Percentiles rank a stretch among this genome's conserved stretches.
These are phyloP conservation scores for Pulveroboletus ravenelii DNA, from an alignment of 768 basidiomycete genomes.

Conservation along the genomic window DNA sequence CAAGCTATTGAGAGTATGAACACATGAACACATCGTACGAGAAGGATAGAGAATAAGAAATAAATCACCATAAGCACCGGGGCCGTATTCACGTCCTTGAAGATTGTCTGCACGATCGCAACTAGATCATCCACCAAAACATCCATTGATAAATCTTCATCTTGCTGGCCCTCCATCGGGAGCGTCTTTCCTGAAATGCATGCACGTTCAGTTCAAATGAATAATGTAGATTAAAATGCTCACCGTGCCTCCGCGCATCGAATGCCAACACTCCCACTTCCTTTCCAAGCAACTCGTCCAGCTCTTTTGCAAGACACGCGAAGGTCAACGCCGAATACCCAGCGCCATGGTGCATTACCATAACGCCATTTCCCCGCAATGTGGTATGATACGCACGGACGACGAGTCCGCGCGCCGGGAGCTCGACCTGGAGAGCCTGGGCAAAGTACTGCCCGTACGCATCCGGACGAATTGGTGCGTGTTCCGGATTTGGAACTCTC, in stretches of 20 bases:
- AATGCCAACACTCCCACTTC: slow-evolving; percentile 78
- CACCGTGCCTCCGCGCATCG: slow-evolving; percentile 88
- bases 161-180: slow-evolving; percentile 17
- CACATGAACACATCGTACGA: neutral
- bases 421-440: slow-evolving; percentile 72
- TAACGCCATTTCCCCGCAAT: slow-evolving; percentile 54
- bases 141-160: slow-evolving; percentile 54
- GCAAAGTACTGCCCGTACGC: slow-evolving; percentile 57
- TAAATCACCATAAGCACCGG: slow-evolving; percentile 67
- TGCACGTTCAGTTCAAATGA: neutral
- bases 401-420: slow-evolving; percentile 57
- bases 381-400: slow-evolving; percentile 83
- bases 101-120: slow-evolving; percentile 64
- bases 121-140: slow-evolving; percentile 71
- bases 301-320: slow-evolving; percentile 83
- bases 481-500: slow-evolving; percentile 53
- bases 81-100: slow-evolving; percentile 54
- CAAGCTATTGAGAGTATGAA: slow-evolving; percentile 44
- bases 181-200: slow-evolving; percentile 22
- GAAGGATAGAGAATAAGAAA: neutral
- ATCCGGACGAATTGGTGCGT: slow-evolving; percentile 69
- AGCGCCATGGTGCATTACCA: slow-evolving; percentile 94
- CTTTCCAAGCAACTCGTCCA: slow-evolving; percentile 53
- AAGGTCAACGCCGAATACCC: slow-evolving; percentile 90
- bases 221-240: slow-evolving; percentile 17